Evolutionary conservation across 2,329 filamentous ascomycete species (phyloP).

Genomic region (Penicillium nordicum): DNA sequence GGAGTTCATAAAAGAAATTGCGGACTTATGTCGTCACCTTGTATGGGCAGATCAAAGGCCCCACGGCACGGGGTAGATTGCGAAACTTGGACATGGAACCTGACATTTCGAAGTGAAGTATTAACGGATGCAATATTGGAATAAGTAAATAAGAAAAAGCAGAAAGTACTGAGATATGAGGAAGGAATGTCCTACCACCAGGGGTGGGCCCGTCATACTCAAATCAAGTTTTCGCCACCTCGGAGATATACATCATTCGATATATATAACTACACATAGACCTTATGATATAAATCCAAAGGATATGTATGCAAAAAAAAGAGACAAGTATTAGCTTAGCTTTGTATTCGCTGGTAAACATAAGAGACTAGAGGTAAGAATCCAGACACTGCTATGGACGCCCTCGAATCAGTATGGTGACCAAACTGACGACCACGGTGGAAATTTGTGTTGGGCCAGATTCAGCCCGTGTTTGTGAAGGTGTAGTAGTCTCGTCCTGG

Average conservation of each 20-base stretch:
- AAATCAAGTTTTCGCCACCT: background rate
- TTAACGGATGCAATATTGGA: background rate
- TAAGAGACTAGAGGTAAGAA: background rate
- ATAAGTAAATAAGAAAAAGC: background rate
- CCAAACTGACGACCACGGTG: too few relatives aligned
- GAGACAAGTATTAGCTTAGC: background rate
- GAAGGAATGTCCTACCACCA: background rate
- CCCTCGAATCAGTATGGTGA: too few relatives aligned
- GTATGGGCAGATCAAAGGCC: constrained; percentile 2
- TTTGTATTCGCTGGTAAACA: too few relatives aligned
- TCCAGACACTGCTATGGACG: background rate
- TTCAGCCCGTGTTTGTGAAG: too few relatives aligned
- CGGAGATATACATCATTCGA: background rate
- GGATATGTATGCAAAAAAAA: too few relatives aligned
- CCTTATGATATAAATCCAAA: too few relatives aligned
- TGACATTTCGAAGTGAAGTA: background rate
- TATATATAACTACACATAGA: too few relatives aligned
- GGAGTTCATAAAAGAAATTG: constrained; percentile 27
- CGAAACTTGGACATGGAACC: constrained; percentile 6
- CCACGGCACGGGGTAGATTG: background rate
- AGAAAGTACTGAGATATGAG: background rate
- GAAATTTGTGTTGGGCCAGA: too few relatives aligned
- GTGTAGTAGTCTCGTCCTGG: too few relatives aligned
- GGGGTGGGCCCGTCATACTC: background rate
- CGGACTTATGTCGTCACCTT: background rate